Base-by-base conservation (phyloP, 257 asterid species). In the Fraxinus anomala region DNA sequence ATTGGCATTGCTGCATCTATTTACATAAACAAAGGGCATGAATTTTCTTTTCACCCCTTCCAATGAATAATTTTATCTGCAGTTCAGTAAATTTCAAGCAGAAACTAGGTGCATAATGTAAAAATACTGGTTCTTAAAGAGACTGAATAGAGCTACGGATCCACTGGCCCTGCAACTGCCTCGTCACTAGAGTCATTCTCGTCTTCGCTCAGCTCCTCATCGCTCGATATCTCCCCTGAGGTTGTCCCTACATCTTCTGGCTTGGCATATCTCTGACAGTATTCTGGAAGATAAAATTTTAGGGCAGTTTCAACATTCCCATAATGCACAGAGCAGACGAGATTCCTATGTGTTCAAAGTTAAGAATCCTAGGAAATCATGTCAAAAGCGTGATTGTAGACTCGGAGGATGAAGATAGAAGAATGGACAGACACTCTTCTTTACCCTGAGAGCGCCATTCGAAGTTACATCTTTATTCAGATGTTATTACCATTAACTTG, bases 241-340 rank as follows among this genome's bases (percentile, higher is more conserved):
- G 70, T 85, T 11, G 84, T 92, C 73, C 99, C 99, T 23, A 86
- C 83, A 72, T 96, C 98, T 85, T 93, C 97, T 30, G 95, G 92
- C 80, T 96, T 96, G 12, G 97, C 98, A 70, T 93, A 96, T 85
- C 85, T 93, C 88, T 86, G 85, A 84, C 97, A 92, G 81, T 89
- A 96, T 82, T 96, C 99, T 96, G 89, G 56, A 85, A 30, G 56
- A 47, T 19, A 47, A 72, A 40, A 61, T 76, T 5, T 21, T 33
- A 12, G 11, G 73, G 1, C 4, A 2, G 63, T 72, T 23, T 21
- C 11, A n/a, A 61, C 36, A 42, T 39, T 26, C 49, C n/a, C 42
- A 24, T 17, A 54, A 19, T 51, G 65, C 24, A 54, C 7, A 2
- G 11, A 19, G n/a, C 26, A 54, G 24, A 54, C 12, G 3, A n/a